A percentile compares a stretch with the other conserved stretches of the same genome.
phyloP scores from a whole-genome alignment of 495 filamentous ascomycete species.

The Opeltia flavorubescens region DNA sequence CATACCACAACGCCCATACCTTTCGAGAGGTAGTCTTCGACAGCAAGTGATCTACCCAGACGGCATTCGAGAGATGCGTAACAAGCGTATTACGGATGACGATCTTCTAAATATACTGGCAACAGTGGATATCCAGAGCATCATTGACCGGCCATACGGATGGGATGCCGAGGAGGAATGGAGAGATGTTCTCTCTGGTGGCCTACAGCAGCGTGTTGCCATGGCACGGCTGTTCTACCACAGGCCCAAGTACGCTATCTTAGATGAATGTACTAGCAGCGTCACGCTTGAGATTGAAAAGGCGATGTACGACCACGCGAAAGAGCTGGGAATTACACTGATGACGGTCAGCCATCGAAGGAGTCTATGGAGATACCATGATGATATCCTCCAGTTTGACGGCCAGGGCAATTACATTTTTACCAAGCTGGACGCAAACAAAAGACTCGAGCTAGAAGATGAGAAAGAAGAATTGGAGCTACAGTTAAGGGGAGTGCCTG shows the following conservation, averaged over 20 bases:
- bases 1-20: slow-evolving; percentile 90
- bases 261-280: slow-evolving; percentile 90
- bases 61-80: slow-evolving; percentile 69
- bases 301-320: slow-evolving; percentile 93
- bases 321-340: slow-evolving; percentile 75
- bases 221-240: slow-evolving; percentile 98
- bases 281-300: slow-evolving; percentile 90
- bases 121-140: slow-evolving; percentile 64
- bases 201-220: slow-evolving; percentile 90
- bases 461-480: slow-evolving; percentile 92
- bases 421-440: slow-evolving; percentile 80
- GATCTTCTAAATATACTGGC: slow-evolving; percentile 66
- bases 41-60: slow-evolving; percentile 97
- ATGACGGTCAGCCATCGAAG: slow-evolving; percentile 91
- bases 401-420: slow-evolving; percentile 87
- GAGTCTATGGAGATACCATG: slow-evolving; percentile 94
- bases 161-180: slow-evolving; percentile 97
- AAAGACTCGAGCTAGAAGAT: slow-evolving; percentile 73
- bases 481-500: slow-evolving; percentile 67
- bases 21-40: slow-evolving; percentile 73
- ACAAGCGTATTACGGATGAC: slow-evolving; percentile 67
- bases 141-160: slow-evolving; percentile 69
- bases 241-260: slow-evolving; percentile 71
- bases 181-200: slow-evolving; percentile 79
- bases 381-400: slow-evolving; percentile 88